Evolutionary conservation across 2,329 filamentous ascomycete species (phyloP).

Genomic region (Saccharata proteae): DNA sequence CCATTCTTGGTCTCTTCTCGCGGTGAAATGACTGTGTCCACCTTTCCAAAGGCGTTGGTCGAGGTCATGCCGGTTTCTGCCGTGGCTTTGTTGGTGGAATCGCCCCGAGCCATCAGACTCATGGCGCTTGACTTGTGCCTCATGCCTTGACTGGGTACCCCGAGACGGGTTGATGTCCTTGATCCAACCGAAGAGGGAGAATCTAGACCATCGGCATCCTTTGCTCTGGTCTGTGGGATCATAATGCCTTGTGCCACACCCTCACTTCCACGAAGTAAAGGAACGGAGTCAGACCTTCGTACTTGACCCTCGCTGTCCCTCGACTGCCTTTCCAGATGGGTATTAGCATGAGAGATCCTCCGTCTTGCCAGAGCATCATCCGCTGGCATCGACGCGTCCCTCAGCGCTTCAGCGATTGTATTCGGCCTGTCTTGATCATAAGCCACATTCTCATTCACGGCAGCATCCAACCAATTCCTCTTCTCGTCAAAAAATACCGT

Average conservation of each 20-base stretch:
- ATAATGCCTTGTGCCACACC: constrained; percentile 21
- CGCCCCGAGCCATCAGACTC: constrained; percentile 46
- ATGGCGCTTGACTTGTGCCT: constrained; percentile 45
- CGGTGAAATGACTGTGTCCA: constrained; percentile 38
- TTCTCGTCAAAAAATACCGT: constrained; percentile 87
- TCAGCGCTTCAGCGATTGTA: constrained; percentile 78
- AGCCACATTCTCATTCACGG: constrained; percentile 19
- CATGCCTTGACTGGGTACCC: constrained; percentile 12
- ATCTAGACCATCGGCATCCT: constrained; percentile 1
- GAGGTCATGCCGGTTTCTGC: constrained; percentile 55
- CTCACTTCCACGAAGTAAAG: not conserved
- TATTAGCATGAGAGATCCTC: constrained; percentile 27
- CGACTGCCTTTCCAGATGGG: constrained; percentile 24
- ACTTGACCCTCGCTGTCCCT: constrained; percentile 9
- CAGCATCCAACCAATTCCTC: constrained; percentile 37
- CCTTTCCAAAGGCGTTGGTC: constrained; percentile 51
- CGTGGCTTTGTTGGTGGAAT: constrained; percentile 42
- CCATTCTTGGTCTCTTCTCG: constrained; percentile 20
- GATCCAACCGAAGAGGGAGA: constrained; percentile 11
- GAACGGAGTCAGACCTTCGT: constrained; percentile 21
- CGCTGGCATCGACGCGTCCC: constrained; percentile 84
- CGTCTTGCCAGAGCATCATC: constrained; percentile 49
- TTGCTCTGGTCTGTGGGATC: constrained; percentile 11
- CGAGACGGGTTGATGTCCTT: constrained; percentile 2
- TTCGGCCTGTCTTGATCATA: constrained; percentile 38